Evolutionary conservation across 1,139 yeast species (phyloP), one percentile per base, ranked within the genome.

Genomic region (Meyerozyma carpophila): DNA sequence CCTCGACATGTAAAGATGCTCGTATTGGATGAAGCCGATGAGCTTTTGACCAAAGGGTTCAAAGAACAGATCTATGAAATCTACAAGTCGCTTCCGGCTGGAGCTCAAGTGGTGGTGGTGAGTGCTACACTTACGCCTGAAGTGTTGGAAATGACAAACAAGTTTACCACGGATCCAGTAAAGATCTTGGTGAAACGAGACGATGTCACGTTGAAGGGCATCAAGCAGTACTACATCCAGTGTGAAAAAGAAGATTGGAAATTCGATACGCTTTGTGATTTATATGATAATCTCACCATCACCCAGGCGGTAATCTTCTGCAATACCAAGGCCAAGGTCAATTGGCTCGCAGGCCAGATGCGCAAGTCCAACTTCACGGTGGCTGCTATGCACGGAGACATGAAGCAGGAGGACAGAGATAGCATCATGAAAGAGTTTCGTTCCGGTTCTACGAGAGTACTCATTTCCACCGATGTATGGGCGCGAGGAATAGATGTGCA

Each of bases 401-500:
- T 93, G 96, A 84, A 86, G 56, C 98, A 93, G 66, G 89, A 84
- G 47, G 96, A 91, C 58, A 75, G 98, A 62, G 96, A 90, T 62
- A 70, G 74, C 44, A 83, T 91, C 49, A 93, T 93, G 98, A 80
- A 79, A 56, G 97, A 90, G 58, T 85, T 85, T 62, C 70, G 94
- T 52, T 66, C 82, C 25, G 93, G 93, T 0, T 79, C 78, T 51
- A 82, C 90, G 7, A 74, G 98, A 45, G 96, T 93, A 8, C 68
- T 93, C 47, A 90, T 93, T 38, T 87, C 97, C 21, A 93, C 98
- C 4, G 98, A 93, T 63, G 94, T 93, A 39, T 90, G 96, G 95
- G 98, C 98, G 1, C 75, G 98, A 61, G 98, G 98, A 43, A 91
- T 91, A 45, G 98, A 91, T 63, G 98, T 91, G 25, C 98, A 91